Conservation (phyloP, 345 rosid genomes). For the Sonneratia caseolaris region DNA sequence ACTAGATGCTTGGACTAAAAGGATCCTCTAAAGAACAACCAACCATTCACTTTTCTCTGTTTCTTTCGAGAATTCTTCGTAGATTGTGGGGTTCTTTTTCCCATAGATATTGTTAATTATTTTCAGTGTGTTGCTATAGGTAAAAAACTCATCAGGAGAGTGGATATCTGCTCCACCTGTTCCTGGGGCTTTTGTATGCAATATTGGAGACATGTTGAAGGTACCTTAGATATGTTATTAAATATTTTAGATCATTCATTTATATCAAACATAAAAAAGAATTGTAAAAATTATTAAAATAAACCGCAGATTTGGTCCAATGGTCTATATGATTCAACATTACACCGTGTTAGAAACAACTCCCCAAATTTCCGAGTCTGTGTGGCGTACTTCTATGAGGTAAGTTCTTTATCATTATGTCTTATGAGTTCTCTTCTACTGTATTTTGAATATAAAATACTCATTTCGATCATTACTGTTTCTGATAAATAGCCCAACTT, state of each 20-base stretch:
- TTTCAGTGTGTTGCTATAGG: constrained; percentile 31
- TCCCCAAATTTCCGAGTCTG: constrained; percentile 51
- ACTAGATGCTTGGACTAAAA: neutral
- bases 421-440: neutral
- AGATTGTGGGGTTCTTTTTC: neutral
- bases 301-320: constrained; percentile 59
- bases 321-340: constrained; percentile 74
- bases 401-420: constrained; percentile 9
- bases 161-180: constrained; percentile 88
- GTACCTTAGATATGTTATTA: constrained; percentile 14
- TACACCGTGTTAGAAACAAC: constrained; percentile 59
- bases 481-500: constrained; percentile 44
- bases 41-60: neutral
- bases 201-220: constrained; percentile 95
- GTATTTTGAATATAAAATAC: neutral
- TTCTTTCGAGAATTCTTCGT: neutral
- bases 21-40: neutral
- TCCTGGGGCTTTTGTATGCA: constrained; percentile 78
- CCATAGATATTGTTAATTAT: neutral
- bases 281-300: neutral
- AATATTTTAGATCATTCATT: neutral
- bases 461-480: neutral
- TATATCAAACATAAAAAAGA: neutral
- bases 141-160: constrained; percentile 60
- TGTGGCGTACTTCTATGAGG: constrained; percentile 79